These are phyloP conservation scores for Amphicarpaea edgeworthii DNA, from an alignment of 306 rosid species.

Conservation along the genomic window DNA sequence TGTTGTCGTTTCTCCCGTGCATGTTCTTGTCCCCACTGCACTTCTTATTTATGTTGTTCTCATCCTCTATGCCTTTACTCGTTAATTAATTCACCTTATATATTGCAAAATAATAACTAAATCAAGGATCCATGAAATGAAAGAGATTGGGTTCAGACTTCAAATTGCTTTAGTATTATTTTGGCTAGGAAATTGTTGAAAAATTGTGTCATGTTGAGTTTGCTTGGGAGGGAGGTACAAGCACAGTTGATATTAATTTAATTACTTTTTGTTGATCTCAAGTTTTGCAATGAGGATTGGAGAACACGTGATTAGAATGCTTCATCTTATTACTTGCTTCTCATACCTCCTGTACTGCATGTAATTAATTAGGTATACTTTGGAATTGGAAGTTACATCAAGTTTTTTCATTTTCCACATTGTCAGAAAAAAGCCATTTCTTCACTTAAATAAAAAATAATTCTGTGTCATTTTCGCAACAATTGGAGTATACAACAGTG, in stretches of 20 bases:
- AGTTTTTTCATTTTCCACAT: neutral
- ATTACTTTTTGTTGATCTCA: too few relatives aligned
- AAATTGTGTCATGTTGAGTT: neutral
- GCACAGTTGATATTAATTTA: neutral
- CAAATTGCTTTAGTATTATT: neutral
- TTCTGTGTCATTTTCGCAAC: too few relatives aligned
- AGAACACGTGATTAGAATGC: neutral
- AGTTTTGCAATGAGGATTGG: neutral
- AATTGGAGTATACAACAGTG: too few relatives aligned
- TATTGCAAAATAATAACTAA: neutral
- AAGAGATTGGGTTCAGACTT: neutral
- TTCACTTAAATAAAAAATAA: too few relatives aligned
- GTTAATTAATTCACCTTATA: slow-evolving; percentile 40
- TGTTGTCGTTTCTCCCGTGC: slow-evolving; percentile 78
- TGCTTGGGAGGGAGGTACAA: neutral
- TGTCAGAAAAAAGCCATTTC: neutral
- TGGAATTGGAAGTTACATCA: neutral
- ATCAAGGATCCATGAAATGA: neutral
- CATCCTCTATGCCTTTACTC: slow-evolving; percentile 71
- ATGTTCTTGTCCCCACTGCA: slow-evolving; percentile 76
- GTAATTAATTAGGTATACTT: neutral
- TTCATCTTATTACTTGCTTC: neutral
- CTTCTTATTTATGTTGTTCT: slow-evolving; percentile 68
- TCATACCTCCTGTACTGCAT: neutral
- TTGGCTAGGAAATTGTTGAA: neutral